A percentile compares a stretch with the other conserved stretches of the same genome.
Conservation (phyloP, 495 filamentous ascomycete genomes). For the Hypomontagnella submonticulosa region DNA sequence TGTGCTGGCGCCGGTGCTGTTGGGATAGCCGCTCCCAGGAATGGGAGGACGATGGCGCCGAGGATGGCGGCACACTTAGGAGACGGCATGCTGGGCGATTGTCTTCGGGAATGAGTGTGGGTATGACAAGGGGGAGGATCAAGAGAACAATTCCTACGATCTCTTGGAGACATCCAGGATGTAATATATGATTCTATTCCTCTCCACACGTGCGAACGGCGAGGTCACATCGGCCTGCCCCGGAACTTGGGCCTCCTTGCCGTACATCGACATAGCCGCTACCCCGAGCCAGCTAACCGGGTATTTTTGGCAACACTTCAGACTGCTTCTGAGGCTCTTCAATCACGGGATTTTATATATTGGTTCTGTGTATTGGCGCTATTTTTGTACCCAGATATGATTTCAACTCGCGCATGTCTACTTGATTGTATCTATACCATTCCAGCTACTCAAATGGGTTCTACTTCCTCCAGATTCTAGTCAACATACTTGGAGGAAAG, state of each 20-base stretch:
- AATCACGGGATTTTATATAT: neutral
- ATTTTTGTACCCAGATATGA: neutral
- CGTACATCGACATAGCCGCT: conserved; percentile 41
- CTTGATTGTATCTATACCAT: neutral
- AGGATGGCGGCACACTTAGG: conserved; percentile 27
- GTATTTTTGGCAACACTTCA: conserved; percentile 30
- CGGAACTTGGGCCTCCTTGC: conserved; percentile 41
- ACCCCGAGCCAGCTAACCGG: conserved; percentile 37
- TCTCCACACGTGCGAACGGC: conserved; percentile 13
- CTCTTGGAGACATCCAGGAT: neutral
- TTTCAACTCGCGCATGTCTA: neutral
- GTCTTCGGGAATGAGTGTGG: neutral
- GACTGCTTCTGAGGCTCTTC: conserved; percentile 18
- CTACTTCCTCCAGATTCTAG: neutral
- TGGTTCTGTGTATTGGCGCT: too few species aligned
- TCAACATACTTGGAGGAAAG: neutral
- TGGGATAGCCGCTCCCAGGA: conserved; percentile 27
- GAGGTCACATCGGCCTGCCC: conserved; percentile 38
- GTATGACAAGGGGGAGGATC: neutral
- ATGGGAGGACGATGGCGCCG: conserved; percentile 21
- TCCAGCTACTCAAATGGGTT: too few species aligned
- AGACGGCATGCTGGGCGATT: conserved; percentile 27
- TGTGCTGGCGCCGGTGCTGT: conserved; percentile 22
- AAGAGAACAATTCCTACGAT: neutral
- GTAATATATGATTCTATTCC: conserved; percentile 30